Percentiles rank a stretch among this genome's conserved stretches.
These are phyloP conservation scores for Heterobasidion annosum DNA, from an alignment of 1,284 basidiomycete genomes.

Conservation along the genomic window DNA sequence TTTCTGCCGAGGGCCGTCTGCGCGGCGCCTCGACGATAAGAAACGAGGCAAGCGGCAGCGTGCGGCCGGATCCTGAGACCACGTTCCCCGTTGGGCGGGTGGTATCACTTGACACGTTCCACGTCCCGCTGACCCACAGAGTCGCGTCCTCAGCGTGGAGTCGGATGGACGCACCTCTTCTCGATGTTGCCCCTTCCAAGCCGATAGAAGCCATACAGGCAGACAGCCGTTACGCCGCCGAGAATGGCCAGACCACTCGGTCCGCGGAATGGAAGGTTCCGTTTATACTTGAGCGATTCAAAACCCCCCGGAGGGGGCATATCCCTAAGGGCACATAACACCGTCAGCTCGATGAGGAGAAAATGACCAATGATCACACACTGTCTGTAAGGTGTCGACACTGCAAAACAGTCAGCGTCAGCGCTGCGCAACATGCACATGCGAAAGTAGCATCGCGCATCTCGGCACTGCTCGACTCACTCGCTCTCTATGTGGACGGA, in stretches of 20 bases:
- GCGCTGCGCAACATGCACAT: not conserved
- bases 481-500: no score
- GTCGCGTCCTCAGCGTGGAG: conserved; percentile 8
- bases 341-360: conserved; percentile 2
- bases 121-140: conserved; percentile 45
- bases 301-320: conserved; percentile 95
- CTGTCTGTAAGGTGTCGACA: conserved; percentile 63
- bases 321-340: conserved; percentile 59
- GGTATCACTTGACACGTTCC: conserved; percentile 41
- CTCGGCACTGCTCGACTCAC: no score
- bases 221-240: conserved; percentile 76
- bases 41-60: conserved; percentile 1
- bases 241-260: conserved; percentile 86
- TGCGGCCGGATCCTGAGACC: conserved; percentile 39
- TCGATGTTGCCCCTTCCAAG: conserved; percentile 88
- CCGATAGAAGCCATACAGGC: conserved; percentile 90
- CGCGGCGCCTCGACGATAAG: conserved; percentile 8
- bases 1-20: conserved; percentile 20
- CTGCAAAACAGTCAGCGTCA: conserved; percentile 24
- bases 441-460: no score
- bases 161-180: conserved; percentile 60
- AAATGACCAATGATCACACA: conserved; percentile 24
- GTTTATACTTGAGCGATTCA: conserved; percentile 90
- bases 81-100: conserved; percentile 52
- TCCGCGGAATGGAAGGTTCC: conserved; percentile 90